A percentile compares a stretch with the other conserved stretches of the same genome.
Evolutionary conservation across 2,329 filamentous ascomycete genomes (phyloP).

Genomic region (Aspergillus pseudonomiae): DNA sequence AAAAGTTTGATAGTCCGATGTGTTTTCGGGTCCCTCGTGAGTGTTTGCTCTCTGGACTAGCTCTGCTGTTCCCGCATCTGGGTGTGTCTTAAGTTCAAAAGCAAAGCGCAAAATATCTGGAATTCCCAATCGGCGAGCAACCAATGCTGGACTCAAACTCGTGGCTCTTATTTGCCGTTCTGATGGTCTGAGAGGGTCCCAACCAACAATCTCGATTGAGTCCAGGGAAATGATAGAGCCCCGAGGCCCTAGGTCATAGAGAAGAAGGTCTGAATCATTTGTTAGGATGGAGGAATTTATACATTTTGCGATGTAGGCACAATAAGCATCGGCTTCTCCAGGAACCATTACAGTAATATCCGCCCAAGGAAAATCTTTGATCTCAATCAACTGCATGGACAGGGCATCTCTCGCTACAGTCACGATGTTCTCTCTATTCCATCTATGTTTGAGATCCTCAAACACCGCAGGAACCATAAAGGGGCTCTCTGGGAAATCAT

Average conservation of each 20-base stretch:
- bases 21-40: conserved; percentile 16
- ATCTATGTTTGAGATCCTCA: conserved; percentile 64
- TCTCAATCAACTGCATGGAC: conserved; percentile 32
- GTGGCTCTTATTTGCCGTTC: conserved; percentile 32
- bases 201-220: conserved; percentile 55
- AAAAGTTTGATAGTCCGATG: conserved; percentile 33
- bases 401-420: conserved; percentile 17
- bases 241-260: conserved; percentile 67
- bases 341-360: conserved; percentile 64
- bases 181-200: conserved; percentile 15
- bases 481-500: conserved; percentile 55
- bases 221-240: conserved; percentile 70
- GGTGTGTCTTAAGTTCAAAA: conserved; percentile 42
- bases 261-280: conserved; percentile 82
- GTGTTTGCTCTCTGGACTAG: conserved; percentile 37
- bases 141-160: conserved; percentile 41
- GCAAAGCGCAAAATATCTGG: conserved; percentile 39
- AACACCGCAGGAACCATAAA: conserved; percentile 80
- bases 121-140: conserved; percentile 39
- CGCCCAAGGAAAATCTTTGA: conserved; percentile 36
- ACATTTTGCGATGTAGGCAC: conserved; percentile 65
- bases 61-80: conserved; percentile 31
- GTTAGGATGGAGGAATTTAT: conserved; percentile 68
- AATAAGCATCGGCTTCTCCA: conserved; percentile 83
- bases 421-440: conserved; percentile 33